A percentile compares a stretch with the other conserved stretches of the same genome.
phyloP scores from a whole-genome alignment of 257 asterid species.

The Solanum sejunctum region DNA sequence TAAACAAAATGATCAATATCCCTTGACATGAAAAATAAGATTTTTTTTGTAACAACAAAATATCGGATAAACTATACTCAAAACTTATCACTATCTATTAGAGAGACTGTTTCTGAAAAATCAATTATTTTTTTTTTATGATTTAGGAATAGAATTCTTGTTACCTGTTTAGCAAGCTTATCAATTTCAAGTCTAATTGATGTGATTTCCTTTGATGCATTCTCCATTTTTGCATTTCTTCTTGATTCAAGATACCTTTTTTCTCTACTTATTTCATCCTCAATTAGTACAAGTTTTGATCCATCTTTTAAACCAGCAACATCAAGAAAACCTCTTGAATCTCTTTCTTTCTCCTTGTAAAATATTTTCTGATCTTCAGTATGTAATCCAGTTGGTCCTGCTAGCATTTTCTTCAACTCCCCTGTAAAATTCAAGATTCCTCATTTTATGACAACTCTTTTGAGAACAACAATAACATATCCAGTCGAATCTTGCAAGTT shows the following conservation, averaged over 20 bases:
- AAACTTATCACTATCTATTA: too few species aligned
- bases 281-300: constrained; percentile 50
- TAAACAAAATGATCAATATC: background rate
- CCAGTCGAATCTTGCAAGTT: too few species aligned
- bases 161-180: constrained; percentile 67
- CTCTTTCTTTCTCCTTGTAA: constrained; percentile 66
- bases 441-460: background rate
- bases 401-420: constrained; percentile 67
- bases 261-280: constrained; percentile 58
- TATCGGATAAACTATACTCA: too few species aligned
- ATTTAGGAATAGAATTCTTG: background rate
- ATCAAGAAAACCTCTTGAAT: constrained; percentile 63
- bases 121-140: background rate
- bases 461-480: background rate
- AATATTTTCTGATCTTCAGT: constrained; percentile 58
- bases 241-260: constrained; percentile 32
- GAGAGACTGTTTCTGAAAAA: background rate
- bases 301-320: constrained; percentile 58
- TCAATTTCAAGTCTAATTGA: constrained; percentile 59
- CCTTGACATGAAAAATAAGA: background rate
- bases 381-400: constrained; percentile 51
- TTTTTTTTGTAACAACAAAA: too few species aligned
- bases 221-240: constrained; percentile 44
- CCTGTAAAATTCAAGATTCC: constrained; percentile 27
- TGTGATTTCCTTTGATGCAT: constrained; percentile 51